Percentiles rank a stretch among this genome's conserved stretches.
Evolutionary conservation across 805 yeast genomes (phyloP).

Genomic region (Starmera dryadoides): DNA sequence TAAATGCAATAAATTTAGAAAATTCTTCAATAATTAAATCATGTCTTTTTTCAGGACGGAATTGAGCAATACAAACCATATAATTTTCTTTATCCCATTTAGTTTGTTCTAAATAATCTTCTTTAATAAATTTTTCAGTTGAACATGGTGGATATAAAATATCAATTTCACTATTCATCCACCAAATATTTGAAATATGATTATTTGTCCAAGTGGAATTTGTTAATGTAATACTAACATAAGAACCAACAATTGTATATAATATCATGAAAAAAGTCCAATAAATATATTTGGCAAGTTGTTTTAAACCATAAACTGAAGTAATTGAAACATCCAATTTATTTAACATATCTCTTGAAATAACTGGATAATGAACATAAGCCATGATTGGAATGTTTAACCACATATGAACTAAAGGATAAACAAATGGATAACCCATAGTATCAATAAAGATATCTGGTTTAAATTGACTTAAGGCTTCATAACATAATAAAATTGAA

Average conservation of each 20-base stretch:
- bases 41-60: constrained; percentile 93
- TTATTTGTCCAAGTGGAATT: constrained; percentile 91
- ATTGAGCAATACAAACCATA: constrained; percentile 66
- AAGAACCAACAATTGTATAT: constrained; percentile 62
- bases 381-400: constrained; percentile 72
- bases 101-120: constrained; percentile 9
- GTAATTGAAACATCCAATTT: constrained; percentile 35
- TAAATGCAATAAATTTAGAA: constrained; percentile 37
- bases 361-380: constrained; percentile 92
- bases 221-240: constrained; percentile 57
- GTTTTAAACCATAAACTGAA: constrained; percentile 14
- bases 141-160: constrained; percentile 89
- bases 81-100: constrained; percentile 26
- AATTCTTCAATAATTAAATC: constrained; percentile 59
- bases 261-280: constrained; percentile 63
- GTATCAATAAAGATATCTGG: constrained; percentile 96
- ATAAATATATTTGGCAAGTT: constrained; percentile 45
- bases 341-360: constrained; percentile 80
- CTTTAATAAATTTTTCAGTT: constrained; percentile 41
- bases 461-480: constrained; percentile 53
- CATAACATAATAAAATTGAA: constrained; percentile 56
- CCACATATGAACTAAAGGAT: constrained; percentile 51
- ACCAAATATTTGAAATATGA: constrained; percentile 68
- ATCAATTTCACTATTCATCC: constrained; percentile 30
- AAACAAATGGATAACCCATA: constrained; percentile 86